Conservation (phyloP, 140 eudicot genomes). For the Oenanthe javanica region DNA sequence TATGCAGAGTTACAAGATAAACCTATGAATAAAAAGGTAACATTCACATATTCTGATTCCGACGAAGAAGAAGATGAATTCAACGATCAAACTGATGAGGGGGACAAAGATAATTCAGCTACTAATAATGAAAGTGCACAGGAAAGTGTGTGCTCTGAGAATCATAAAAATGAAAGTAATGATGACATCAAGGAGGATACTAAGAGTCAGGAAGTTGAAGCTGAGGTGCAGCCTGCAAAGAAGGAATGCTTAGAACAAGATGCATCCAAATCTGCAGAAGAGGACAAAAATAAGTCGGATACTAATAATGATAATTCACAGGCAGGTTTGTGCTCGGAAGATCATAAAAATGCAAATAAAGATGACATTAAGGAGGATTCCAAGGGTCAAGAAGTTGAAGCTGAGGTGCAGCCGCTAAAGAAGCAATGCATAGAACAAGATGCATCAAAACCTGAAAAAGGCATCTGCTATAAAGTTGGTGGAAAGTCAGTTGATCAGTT, state of each 20-base stretch:
- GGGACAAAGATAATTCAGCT: slow-evolving; percentile 19
- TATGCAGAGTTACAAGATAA: slow-evolving; percentile 29
- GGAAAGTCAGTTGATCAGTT: slow-evolving; percentile 70
- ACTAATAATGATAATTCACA: slow-evolving; percentile 6
- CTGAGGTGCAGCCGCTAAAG: slow-evolving; percentile 50
- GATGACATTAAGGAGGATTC: slow-evolving; percentile 23
- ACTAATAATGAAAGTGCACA: slow-evolving; percentile 17
- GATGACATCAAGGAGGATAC: slow-evolving; percentile 22
- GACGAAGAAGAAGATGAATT: slow-evolving; percentile 43
- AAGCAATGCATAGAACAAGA: slow-evolving; percentile 49
- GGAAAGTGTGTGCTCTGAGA: slow-evolving; percentile 1
- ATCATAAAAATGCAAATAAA: slow-evolving; percentile 15
- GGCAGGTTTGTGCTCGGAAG: slow-evolving; percentile 11
- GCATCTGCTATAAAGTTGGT: slow-evolving; percentile 21
- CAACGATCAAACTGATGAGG: slow-evolving; percentile 27
- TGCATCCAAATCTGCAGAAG: slow-evolving; percentile 23
- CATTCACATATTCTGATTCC: slow-evolving; percentile 68
- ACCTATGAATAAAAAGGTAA: slow-evolving; percentile 61
- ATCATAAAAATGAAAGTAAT: slow-evolving; percentile 12
- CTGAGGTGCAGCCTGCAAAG: slow-evolving; percentile 48
- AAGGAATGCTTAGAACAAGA: slow-evolving; percentile 47
- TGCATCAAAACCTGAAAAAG: slow-evolving; percentile 24
- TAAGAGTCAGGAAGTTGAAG: slow-evolving; percentile 24
- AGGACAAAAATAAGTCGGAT: neutral
- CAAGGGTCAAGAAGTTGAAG: slow-evolving; percentile 26